phyloP scores from a whole-genome alignment of 352 stramenopile species.

The Phytophthora podocarpi region DNA sequence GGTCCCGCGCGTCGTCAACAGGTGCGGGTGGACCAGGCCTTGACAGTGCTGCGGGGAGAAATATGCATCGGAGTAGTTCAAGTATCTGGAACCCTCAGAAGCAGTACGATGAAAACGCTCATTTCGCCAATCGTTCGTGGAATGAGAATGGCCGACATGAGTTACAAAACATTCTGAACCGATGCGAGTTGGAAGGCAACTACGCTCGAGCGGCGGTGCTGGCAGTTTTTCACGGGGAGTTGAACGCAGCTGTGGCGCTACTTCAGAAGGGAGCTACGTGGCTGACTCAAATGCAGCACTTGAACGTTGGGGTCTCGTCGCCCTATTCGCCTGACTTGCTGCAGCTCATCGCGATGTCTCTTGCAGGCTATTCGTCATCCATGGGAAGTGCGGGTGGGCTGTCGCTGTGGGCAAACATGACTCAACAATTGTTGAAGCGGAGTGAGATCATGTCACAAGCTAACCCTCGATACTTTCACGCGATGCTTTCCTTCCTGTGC shows the following conservation, averaged over 20 bases:
- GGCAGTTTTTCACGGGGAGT: constrained; percentile 85
- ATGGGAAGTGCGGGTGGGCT: constrained; percentile 43
- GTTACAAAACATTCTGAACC: constrained; percentile 60
- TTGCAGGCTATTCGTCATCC: constrained; percentile 79
- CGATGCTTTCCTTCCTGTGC: constrained; percentile 79
- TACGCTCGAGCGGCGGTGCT: constrained; percentile 74
- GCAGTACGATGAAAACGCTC: constrained; percentile 56
- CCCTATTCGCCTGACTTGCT: constrained; percentile 75
- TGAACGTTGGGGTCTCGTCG: constrained; percentile 37
- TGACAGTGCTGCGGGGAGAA: constrained; percentile 34
- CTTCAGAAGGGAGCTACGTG: constrained; percentile 75
- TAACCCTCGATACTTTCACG: constrained; percentile 82
- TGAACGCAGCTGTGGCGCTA: constrained; percentile 65
- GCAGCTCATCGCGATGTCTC: constrained; percentile 89
- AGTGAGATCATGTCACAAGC: constrained; percentile 69
- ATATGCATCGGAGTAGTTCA: constrained; percentile 69
- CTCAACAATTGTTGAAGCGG: constrained; percentile 75
- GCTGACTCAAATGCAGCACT: constrained; percentile 61
- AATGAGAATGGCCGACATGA: constrained; percentile 61
- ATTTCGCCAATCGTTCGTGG: constrained; percentile 53
- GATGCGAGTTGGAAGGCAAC: constrained; percentile 67
- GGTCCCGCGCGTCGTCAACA: constrained; percentile 15
- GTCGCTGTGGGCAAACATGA: constrained; percentile 81
- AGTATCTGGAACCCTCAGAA: constrained; percentile 69
- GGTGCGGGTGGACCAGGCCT: constrained; percentile 32